Evolutionary conservation across 2,329 filamentous ascomycete species (phyloP).

Genomic region (Fonsecaea monophora): DNA sequence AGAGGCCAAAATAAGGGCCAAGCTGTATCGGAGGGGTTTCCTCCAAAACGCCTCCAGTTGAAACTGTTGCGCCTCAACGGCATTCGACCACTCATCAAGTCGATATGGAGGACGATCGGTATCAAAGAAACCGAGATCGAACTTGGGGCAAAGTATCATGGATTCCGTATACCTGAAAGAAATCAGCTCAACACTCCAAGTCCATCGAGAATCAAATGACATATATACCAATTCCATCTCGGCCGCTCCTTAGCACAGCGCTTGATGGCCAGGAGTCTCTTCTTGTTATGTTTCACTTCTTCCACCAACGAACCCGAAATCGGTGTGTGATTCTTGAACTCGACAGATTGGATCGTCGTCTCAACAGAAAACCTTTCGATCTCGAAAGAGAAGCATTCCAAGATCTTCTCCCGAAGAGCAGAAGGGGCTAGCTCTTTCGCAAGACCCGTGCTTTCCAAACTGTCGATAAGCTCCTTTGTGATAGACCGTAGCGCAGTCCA

Average conservation of each 20-base stretch:
- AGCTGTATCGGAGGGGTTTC: not conserved
- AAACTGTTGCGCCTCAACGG: not conserved
- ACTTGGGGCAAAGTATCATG: not conserved
- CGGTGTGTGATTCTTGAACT: not conserved
- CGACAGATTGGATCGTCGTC: not conserved
- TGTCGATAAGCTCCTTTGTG: not conserved
- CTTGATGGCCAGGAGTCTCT: not conserved
- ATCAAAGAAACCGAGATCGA: not conserved
- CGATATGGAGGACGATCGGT: not conserved
- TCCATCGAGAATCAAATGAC: not conserved
- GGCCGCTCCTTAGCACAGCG: not conserved
- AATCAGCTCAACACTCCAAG: not conserved
- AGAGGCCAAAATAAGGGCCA: not conserved
- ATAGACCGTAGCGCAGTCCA: not conserved
- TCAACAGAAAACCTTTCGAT: not conserved
- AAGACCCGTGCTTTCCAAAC: not conserved
- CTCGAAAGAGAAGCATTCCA: not conserved
- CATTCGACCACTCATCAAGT: not conserved
- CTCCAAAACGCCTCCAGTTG: not conserved
- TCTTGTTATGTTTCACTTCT: not conserved
- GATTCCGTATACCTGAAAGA: not conserved
- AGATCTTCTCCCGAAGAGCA: not conserved
- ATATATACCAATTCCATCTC: constrained; percentile 1
- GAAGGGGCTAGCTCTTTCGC: not conserved
- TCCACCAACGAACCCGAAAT: not conserved